Percentiles rank a stretch among this genome's conserved stretches.
These are phyloP conservation scores for Phlebiopsis gigantea DNA, from an alignment of 768 basidiomycete species.

Conservation along the genomic window DNA sequence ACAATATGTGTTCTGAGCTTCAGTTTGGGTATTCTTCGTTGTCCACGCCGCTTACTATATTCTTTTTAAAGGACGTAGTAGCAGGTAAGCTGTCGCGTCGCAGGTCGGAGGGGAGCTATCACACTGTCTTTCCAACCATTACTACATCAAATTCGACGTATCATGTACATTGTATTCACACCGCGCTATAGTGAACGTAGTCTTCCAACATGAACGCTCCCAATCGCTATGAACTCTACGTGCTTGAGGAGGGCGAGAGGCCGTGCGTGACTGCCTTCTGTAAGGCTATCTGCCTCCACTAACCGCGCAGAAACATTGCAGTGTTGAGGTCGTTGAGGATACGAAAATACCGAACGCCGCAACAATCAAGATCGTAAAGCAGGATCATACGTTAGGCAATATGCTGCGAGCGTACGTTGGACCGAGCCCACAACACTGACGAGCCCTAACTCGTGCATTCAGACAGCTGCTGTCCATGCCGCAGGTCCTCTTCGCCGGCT, in stretches of 20 bases:
- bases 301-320: slow-evolving; percentile 30
- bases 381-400: slow-evolving; percentile 95
- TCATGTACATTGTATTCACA: slow-evolving; percentile 2
- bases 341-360: slow-evolving; percentile 98
- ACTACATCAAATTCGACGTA: not conserved
- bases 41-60: not conserved
- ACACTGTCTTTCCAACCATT: not conserved
- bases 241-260: slow-evolving; percentile 91
- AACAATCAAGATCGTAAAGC: slow-evolving; percentile 90
- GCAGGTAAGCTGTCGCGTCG: not conserved
- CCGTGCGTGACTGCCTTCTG: slow-evolving; percentile 54
- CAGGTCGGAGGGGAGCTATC: not conserved
- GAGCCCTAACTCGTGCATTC: slow-evolving; percentile 2
- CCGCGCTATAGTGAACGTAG: slow-evolving; percentile 1
- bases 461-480: slow-evolving; percentile 91
- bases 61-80: not conserved
- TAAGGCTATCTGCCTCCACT: not conserved
- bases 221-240: slow-evolving; percentile 85
- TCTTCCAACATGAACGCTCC: slow-evolving; percentile 77
- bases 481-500: slow-evolving; percentile 90
- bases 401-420: slow-evolving; percentile 86
- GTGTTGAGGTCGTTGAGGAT: slow-evolving; percentile 89
- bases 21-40: not conserved
- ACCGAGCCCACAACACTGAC: not conserved
- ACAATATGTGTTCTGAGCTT: slow-evolving; percentile 43